Evolutionary conservation across 116 monocot species (phyloP).

Genomic region (Iris pallida): DNA sequence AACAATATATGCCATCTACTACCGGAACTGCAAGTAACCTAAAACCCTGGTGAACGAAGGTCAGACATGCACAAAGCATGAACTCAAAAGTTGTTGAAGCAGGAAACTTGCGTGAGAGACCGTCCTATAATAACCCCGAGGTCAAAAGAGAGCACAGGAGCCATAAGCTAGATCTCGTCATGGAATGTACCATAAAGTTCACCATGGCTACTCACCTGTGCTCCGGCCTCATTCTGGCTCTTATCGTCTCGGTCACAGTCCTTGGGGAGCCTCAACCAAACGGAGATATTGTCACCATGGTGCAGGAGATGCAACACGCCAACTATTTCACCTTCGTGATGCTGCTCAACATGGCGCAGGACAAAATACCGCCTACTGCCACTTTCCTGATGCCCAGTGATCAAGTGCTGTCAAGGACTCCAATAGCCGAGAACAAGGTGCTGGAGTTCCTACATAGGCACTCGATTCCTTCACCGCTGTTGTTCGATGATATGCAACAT

Average conservation of each 20-base stretch:
- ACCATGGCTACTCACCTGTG: conserved; percentile 8
- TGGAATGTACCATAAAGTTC: background rate
- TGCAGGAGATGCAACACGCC: conserved; percentile 50
- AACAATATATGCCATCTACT: too few relatives aligned
- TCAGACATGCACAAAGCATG: too few relatives aligned
- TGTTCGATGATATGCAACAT: conserved; percentile 30
- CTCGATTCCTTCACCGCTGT: conserved; percentile 39
- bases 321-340: conserved; percentile 62
- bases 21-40: too few relatives aligned
- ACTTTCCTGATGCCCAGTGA: conserved; percentile 62
- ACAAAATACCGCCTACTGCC: conserved; percentile 34
- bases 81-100: too few relatives aligned
- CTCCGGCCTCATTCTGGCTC: background rate
- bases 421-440: conserved; percentile 22
- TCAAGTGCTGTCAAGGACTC: conserved; percentile 24
- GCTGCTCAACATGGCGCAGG: conserved; percentile 48
- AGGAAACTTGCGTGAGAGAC: too few relatives aligned
- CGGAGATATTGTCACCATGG: conserved; percentile 4
- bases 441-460: conserved; percentile 41
- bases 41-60: too few relatives aligned
- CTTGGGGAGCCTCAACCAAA: background rate
- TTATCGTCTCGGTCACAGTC: background rate
- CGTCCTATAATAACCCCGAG: too few relatives aligned
- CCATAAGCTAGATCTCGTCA: background rate
- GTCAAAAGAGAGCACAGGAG: too few relatives aligned